Evolutionary conservation across 257 asterid genomes (phyloP), one percentile per base, ranked within the genome.

Genomic region (Orobanche coerulescens): DNA sequence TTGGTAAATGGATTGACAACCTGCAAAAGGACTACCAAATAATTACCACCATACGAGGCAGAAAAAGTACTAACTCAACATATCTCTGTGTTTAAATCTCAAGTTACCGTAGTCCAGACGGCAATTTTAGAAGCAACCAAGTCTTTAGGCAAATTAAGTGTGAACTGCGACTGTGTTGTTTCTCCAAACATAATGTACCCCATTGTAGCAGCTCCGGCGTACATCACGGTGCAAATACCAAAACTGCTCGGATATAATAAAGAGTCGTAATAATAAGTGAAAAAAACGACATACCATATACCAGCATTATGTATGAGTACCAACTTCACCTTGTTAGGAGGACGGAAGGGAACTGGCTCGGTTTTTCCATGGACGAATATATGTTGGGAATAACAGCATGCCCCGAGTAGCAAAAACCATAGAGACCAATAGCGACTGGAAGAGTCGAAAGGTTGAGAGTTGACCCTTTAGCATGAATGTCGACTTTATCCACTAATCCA

Each of bases 381-480:
- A 93, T 93, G 54, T 89, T 93, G 53, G 99, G 99, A 18, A 93
- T 80, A 43, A 93, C 97, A 2, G 97, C 97, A 67, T 93, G 97
- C 1, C 99, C 99, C 0, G 96, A 85, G 78, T 93, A 93, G 82
- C 97, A 93, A 66, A 71, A 93, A 55, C 97, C 99, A 23, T 87
- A 93, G 20, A 93, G 91, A 37, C 99, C 99, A 23, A 93, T 80
- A 24, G 99, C 97, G 47, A 93, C 99, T 0, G 99, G 99, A 64
- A 93, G 86, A 54, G 73, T 80, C 0, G 97, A 72, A 42, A 89
- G 82, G 72, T 89, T 84, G 23, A 89, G 48, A 2, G 80, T 16
- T 0, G 87, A 73, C 37, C 81, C 77, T 53, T 66, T 58, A 37
- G 85, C 59, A 55, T 83, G 78, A 58, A 77, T 42, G 24, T 74